Percentiles rank a stretch among this genome's conserved stretches.
Conservation (phyloP, 805 yeast genomes). For the Pichia ethanolica region DNA sequence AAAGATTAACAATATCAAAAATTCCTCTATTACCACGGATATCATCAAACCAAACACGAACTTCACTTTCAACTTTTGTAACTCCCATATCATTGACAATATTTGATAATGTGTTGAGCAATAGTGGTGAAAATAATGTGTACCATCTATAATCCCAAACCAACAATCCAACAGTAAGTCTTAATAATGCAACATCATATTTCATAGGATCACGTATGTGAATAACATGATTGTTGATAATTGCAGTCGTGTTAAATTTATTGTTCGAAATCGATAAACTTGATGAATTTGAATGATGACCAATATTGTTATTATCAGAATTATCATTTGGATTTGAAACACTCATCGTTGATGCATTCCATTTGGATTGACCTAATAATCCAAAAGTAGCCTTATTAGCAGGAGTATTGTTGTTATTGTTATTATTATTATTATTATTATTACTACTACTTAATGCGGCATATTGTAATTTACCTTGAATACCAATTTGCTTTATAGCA, state of each 20-base stretch:
- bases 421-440: background rate
- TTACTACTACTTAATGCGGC: background rate
- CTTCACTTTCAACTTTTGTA: conserved; percentile 65
- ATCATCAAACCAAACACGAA: conserved; percentile 59
- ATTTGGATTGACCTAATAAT: background rate
- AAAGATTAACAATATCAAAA: conserved; percentile 45
- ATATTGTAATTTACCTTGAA: conserved; percentile 2
- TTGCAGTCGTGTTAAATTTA: background rate
- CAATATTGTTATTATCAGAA: background rate
- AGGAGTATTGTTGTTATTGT: background rate
- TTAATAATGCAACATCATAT: conserved; percentile 54
- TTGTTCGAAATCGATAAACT: background rate
- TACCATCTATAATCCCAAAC: conserved; percentile 99
- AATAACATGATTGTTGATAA: background rate
- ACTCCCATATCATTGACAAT: conserved; percentile 72
- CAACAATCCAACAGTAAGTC: conserved; percentile 63
- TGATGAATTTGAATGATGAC: background rate
- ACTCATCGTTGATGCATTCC: conserved; percentile 4
- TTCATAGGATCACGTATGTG: conserved; percentile 16
- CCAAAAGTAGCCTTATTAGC: background rate
- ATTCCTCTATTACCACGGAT: conserved; percentile 43
- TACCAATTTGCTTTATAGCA: conserved; percentile 3
- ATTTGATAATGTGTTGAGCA: conserved; percentile 49
- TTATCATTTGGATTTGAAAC: background rate
- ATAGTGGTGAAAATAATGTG: conserved; percentile 72